phyloP scores from a whole-genome alignment of 2,329 filamentous ascomycete species.

The Xylariaceae sp. region DNA sequence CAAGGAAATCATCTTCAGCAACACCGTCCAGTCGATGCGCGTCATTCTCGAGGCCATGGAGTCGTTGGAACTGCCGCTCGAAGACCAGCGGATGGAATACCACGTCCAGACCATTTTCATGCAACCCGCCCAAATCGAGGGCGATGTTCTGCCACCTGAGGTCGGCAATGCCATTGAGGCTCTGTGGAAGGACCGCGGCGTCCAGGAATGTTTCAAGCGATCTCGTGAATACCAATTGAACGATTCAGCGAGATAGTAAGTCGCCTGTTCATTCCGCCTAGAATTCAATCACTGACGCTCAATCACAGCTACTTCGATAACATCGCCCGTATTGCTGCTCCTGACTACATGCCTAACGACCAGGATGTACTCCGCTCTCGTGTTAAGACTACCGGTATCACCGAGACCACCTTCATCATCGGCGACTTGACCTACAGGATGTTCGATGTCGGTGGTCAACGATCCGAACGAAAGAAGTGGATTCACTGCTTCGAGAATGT shows the following conservation, averaged over 20 bases:
- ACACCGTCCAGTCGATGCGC: conserved; percentile 66
- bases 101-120: conserved; percentile 99
- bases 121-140: conserved; percentile 95
- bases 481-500: conserved; percentile 99
- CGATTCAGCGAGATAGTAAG: conserved; percentile 93
- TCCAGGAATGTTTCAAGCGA: conserved; percentile 92
- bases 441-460: conserved; percentile 95
- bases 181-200: conserved; percentile 87
- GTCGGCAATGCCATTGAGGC: conserved; percentile 90
- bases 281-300: neutral
- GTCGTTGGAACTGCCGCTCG: conserved; percentile 72
- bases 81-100: conserved; percentile 91
- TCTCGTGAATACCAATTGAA: conserved; percentile 96
- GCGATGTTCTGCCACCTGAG: conserved; percentile 88
- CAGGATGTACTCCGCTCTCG: conserved; percentile 92
- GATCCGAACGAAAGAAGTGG: conserved; percentile 98
- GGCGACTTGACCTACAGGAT: conserved; percentile 92
- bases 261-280: conserved; percentile 19
- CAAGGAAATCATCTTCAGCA: conserved; percentile 69
- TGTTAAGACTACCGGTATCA: conserved; percentile 97
- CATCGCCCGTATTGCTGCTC: conserved; percentile 82
- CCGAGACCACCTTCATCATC: conserved; percentile 93
- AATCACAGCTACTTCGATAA: conserved; percentile 80
- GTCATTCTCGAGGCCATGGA: conserved; percentile 68
- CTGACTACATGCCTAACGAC: conserved; percentile 92